Evolutionary conservation across 2,329 filamentous ascomycete species (phyloP), one percentile per base, ranked within the genome.

Genomic region (Ophiobolus disseminans): DNA sequence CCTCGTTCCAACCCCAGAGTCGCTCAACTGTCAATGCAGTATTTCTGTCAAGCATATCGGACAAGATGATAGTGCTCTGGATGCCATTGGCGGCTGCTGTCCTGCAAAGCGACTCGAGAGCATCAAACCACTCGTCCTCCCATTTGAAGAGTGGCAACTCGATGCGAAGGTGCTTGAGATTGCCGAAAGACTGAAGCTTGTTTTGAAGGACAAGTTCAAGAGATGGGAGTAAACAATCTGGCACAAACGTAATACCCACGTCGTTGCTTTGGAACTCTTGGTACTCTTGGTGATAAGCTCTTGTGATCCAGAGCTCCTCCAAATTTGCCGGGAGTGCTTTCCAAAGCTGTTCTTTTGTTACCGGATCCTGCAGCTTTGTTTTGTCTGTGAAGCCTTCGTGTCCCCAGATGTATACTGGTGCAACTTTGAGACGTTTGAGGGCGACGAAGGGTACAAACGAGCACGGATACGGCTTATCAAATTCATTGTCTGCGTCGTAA

Each of bases 371-470:
- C 4, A 52, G 10, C 13, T 21, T 23, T 7, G 2, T 10, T 13
- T 28, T 11, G 8, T 32, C 10, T 7, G 1, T 25, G 16, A 45
- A 36, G 2, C 40, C 40, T 3, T 26, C 21, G 17, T 35, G 11
- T 8, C 45, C 40, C 45, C 45, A 53, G 2, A 53, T 48, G 19
- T 23, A 53, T 7, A 45, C 30, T 21, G 50, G 50, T 2, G 50
- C 35, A 13, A 49, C 11, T 28, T 49, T 48, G 35, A 53, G 40
- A 8, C 39, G 20, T 32, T 21, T 41, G 30, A 53, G 40, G 6
- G 32, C 32, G 6, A 9, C 41, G 23, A 53, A 53, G 14, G 20
- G 9, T 2, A 2, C 22, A 13, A 53, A 49, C 9, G 30, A 35
- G 21, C 30, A 9, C 6, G 45, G 36, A 25, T 14, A 37, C 2